These are phyloP conservation scores for Candida tunisiensis DNA, from an alignment of 1,139 yeast genomes.

Conservation along the genomic window DNA sequence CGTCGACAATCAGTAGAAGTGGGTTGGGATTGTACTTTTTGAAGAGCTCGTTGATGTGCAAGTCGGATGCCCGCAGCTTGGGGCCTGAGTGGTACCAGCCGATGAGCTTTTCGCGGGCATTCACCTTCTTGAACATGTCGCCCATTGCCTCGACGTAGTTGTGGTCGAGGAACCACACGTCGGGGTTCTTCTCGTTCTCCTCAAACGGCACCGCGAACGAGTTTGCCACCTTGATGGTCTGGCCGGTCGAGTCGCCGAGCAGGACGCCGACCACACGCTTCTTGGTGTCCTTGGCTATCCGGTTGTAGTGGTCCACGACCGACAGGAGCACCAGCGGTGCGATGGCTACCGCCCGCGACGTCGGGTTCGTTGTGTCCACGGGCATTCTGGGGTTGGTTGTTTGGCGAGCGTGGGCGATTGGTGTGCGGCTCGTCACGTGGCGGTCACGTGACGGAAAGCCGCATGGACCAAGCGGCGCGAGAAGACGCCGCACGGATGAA, in stretches of 20 bases:
- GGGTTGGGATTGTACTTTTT: conserved; percentile 77
- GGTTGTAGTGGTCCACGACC: conserved; percentile 87
- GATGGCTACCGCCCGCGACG: conserved; percentile 80
- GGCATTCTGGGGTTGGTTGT: too few species aligned
- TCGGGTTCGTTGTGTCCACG: too few species aligned
- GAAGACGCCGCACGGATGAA: too few species aligned
- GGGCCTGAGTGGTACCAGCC: conserved; percentile 99
- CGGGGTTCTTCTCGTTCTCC: conserved; percentile 83
- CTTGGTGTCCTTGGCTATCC: conserved; percentile 53
- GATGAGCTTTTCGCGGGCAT: conserved; percentile 86
- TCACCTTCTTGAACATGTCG: conserved; percentile 94
- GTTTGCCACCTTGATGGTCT: conserved; percentile 28
- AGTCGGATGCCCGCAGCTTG: conserved; percentile 70
- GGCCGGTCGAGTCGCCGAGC: conserved; percentile 48
- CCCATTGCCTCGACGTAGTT: conserved; percentile 94
- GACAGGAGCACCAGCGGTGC: conserved; percentile 92
- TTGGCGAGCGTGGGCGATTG: too few species aligned
- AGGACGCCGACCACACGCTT: conserved; percentile 91
- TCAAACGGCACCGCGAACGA: conserved; percentile 71
- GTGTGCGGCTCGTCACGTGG: too few species aligned
- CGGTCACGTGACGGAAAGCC: too few species aligned
- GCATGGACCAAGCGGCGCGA: too few species aligned
- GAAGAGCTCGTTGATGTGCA: conserved; percentile 80
- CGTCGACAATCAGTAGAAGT: conserved; percentile 78
- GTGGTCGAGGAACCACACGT: conserved; percentile 97